Conservation (phyloP, 2,329 filamentous ascomycete species). For the Colletotrichum sp. region DNA sequence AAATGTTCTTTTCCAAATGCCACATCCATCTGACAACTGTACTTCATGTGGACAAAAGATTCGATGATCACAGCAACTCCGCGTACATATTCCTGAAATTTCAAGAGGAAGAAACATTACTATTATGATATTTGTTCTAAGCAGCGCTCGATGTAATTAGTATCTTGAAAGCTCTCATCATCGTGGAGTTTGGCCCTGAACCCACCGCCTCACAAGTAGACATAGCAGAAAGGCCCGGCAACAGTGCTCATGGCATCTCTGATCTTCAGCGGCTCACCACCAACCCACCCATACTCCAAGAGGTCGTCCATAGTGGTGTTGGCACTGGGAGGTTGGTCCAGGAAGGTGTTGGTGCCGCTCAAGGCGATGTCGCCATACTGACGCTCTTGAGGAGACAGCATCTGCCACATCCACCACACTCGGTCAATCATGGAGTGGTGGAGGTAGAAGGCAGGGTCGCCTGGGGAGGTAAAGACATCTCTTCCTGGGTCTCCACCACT, state of each 20-base stretch:
- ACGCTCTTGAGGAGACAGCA: constrained; percentile 25
- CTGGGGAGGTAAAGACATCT: constrained; percentile 44
- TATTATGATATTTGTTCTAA: background rate
- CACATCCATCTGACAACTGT: accelerated
- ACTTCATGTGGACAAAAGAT: background rate
- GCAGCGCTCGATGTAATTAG: accelerated
- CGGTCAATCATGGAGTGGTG: constrained; percentile 35
- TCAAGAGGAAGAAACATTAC: background rate
- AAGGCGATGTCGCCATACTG: constrained; percentile 27
- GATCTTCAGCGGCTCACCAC: constrained; percentile 24
- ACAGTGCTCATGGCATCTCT: constrained; percentile 30
- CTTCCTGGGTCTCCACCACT: constrained; percentile 42
- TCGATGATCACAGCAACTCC: background rate
- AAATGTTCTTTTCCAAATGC: background rate
- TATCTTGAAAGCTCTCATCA: background rate
- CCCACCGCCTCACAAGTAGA: constrained; percentile 19
- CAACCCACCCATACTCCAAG: constrained; percentile 19
- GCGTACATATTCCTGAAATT: accelerated
- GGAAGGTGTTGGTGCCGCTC: constrained; percentile 2
- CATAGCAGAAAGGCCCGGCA: constrained; percentile 32
- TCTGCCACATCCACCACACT: constrained; percentile 27
- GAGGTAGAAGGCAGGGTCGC: constrained; percentile 39
- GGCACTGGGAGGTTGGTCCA: constrained; percentile 3
- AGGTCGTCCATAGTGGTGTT: constrained; percentile 19
- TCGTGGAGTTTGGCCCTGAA: background rate